Base-by-base conservation (phyloP, 768 basidiomycete species). In the Amanita subjunquillea region DNA sequence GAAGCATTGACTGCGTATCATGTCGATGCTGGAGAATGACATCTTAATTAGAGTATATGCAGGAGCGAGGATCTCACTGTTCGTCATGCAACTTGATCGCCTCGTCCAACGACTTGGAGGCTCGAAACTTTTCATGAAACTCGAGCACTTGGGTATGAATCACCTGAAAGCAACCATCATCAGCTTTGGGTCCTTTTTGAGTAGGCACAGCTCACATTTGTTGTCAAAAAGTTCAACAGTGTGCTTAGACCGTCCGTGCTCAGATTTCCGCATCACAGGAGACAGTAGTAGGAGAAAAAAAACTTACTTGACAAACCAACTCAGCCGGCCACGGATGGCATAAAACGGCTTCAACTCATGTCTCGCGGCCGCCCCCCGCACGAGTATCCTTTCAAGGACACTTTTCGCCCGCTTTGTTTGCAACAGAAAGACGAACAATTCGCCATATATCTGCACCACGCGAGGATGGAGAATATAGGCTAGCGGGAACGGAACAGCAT, bases 271-370 rank as follows among this genome's bases (percentile, higher is more conserved):
- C 41, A 37, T 47, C 12, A 12, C 17, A 17, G 17, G 17, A 32
- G 30, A 41, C 15, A 27, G 23, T 32, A 6, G 42, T 45, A 9
- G 17, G 17, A 17, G n/a, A 17, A 17, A 17, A n/a, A 7, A n/a
- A 4, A 74, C 85, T 59, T 60, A 90, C 89, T 87, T 89, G 63
- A 87, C 76, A 58, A 91, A 87, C 90, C 90, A 92, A 53, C 85
- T 84, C 54, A 92, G 59, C 51, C 83, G 81, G 57, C 82, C 80
- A 56, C 88, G 69, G 73, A 89, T 77, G 0, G 84, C 85, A 62
- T 87, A 88, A 58, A 91, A 82, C 12, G 73, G 73, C 66, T 87
- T 90, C 59, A 85, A 53, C 49, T 82, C 80, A 20, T 67, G 69
- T 34, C 65, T 69, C 50, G 58, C 69, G 10, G 65, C 60, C 15